Conservation (phyloP, 495 filamentous ascomycete species). For the Beverwykella pulmonaria region DNA sequence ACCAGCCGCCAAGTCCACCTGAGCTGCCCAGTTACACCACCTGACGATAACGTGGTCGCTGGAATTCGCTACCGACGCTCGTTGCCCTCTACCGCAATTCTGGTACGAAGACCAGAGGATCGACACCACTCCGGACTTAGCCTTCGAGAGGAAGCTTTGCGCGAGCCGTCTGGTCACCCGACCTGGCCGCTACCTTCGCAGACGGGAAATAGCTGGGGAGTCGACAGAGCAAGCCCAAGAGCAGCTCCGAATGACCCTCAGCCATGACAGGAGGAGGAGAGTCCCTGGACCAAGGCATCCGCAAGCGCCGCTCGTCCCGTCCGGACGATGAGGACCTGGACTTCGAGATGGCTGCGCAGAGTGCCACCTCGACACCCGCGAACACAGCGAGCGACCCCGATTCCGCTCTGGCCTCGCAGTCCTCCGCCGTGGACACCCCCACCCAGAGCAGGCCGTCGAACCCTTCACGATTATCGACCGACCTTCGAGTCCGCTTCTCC, state of each 20-base stretch:
- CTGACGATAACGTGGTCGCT: too few relatives aligned
- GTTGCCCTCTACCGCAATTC: too few relatives aligned
- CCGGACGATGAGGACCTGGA: constrained; percentile 26
- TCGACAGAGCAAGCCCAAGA: too few relatives aligned
- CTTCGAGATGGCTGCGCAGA: neutral
- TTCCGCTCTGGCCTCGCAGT: constrained; percentile 20
- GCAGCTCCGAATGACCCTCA: neutral
- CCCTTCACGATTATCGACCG: constrained; percentile 27
- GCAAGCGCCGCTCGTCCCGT: constrained; percentile 26
- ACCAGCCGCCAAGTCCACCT: neutral
- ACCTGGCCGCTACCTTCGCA: too few relatives aligned
- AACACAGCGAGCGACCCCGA: constrained; percentile 8
- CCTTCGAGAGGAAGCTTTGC: too few relatives aligned
- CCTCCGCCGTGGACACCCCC: constrained; percentile 22
- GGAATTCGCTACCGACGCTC: too few relatives aligned
- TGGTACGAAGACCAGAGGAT: too few relatives aligned
- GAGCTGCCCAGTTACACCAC: neutral
- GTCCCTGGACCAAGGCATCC: constrained; percentile 24
- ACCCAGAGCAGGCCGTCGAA: constrained; percentile 2
- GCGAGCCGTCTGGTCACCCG: too few relatives aligned
- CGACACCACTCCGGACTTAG: too few relatives aligned
- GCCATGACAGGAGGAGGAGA: constrained; percentile 29
- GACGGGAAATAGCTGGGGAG: too few relatives aligned
- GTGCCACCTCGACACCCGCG: constrained; percentile 1
- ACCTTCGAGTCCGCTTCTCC: constrained; percentile 40